Base-by-base conservation (phyloP, 768 basidiomycete genomes). In the Boletus huronensis region DNA sequence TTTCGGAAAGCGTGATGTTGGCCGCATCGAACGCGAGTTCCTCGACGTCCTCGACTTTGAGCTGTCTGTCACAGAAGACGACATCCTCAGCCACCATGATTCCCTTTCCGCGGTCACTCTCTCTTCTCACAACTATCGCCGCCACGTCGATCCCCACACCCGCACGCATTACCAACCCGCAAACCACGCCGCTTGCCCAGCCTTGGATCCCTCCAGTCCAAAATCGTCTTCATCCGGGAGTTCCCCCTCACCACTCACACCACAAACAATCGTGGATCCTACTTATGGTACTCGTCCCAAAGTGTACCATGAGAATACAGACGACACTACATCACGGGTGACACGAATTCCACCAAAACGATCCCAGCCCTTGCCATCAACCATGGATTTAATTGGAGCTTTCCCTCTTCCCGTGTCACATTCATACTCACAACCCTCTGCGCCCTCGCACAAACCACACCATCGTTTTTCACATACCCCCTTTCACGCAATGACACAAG, bases 11-110 rank as follows among this genome's bases (percentile, higher is more conserved):
- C 82, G 88, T 38, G 88, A 90, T 62, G 81, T 89, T 26, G 87
- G 87, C 43, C 81, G 88, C 60, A 89, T 90, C 65, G 88, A 90
- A 71, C 82, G 88, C 63, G 88, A 90, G 71, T 89, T 87, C 70
- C 79, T 90, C 45, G 85, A 87, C 58, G 88, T 90, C 36, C 79
- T 90, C 57, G 84, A 88, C 67, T 90, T 86, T 62, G 84, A 90
- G 65, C 78, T 90, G 38, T 74, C 78, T 53, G 70, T 90, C 58
- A 71, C 79, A 50, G 87, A 89, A 62, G 75, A 75, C 38, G 87
- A 89, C 63, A 59, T 90, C 54, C 77, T 89, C 29, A 65, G 70
- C 40, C 74, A 77, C 59, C 74, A 77, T 42, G 69, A 70, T 54
- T 49, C 68, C 23, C 61, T 77, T 38, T 73, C 70, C 28, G 62